These are phyloP conservation scores for Euphorbia lathyris DNA, from an alignment of 345 rosid genomes.

Conservation along the genomic window DNA sequence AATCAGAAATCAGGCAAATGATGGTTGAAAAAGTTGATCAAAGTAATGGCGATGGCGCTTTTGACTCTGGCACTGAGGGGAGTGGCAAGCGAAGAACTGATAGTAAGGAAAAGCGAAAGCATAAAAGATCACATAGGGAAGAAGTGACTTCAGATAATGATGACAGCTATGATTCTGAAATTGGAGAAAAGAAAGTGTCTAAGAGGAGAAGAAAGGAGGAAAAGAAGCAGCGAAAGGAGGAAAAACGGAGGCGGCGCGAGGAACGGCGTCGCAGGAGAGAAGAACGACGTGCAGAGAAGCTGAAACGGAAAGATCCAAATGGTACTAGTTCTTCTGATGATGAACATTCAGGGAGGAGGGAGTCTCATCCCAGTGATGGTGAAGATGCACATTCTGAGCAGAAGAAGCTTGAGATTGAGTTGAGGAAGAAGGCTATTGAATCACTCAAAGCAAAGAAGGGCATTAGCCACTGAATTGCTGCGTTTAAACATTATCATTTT, in stretches of 20 bases:
- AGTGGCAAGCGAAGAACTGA: conserved; percentile 39
- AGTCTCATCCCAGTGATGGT: conserved; percentile 31
- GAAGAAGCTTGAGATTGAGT: conserved; percentile 85
- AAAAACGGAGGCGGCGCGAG: conserved; percentile 68
- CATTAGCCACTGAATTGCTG: conserved; percentile 42
- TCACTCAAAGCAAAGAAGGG: conserved; percentile 95
- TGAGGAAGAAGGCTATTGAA: conserved; percentile 91
- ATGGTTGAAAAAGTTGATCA: conserved; percentile 39
- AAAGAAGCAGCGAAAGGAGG: conserved; percentile 78
- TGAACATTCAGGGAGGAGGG: conserved; percentile 33
- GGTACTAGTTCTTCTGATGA: conserved; percentile 52
- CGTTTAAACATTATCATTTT: conserved; percentile 24
- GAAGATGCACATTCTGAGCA: conserved; percentile 53
- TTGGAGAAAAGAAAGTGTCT: conserved; percentile 75
- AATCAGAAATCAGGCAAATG: conserved; percentile 28
- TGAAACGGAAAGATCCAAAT: conserved; percentile 43
- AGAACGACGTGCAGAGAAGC: conserved; percentile 69
- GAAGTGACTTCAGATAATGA: conserved; percentile 58
- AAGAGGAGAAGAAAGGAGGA: conserved; percentile 89
- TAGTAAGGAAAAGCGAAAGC: conserved; percentile 55
- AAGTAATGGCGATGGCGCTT: conserved; percentile 36
- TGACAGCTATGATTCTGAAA: conserved; percentile 58
- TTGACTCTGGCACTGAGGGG: conserved; percentile 55
- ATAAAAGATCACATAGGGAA: conserved; percentile 51
- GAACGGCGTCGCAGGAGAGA: conserved; percentile 73